Base-by-base conservation (phyloP, 2,329 filamentous ascomycete genomes). In the Diaporthe amygdali region DNA sequence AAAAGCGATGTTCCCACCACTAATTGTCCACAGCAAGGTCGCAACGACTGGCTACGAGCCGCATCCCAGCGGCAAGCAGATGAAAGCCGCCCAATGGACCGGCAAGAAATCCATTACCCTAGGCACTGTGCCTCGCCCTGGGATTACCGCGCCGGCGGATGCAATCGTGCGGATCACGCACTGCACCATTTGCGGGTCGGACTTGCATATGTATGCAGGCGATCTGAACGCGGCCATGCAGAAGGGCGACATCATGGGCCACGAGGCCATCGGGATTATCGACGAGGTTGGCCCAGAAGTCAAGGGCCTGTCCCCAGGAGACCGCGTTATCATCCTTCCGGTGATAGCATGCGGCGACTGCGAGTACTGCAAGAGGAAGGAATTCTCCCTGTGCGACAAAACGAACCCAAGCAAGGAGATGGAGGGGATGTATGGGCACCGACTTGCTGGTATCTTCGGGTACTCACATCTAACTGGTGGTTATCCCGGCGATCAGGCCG, bases 401-500 rank as follows among this genome's bases (percentile, higher is more conserved):
- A 92, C 90, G 5, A 92, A 92, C 77, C 80, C 85, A 63, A 91
- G 89, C 75, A 89, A 82, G 2, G 84, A 91, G 67, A 86, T 89
- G 74, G 88, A 91, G 74, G 85, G 82, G 63, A 87, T 93, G 84
- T 92, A 92, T 76, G 74, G 75, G 1, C 72, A 72, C 25, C 71
- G 73, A 1, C 72, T 77, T 46, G 88, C 89, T 22, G 90, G 89
- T 77, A 85, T 86, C 81, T 88, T 89, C 72, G 87, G 86, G 2
- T 89, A 89, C 79, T 84, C 81, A 15, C 86, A 89, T 73, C 91
- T 92, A 76, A 90, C 89, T 0, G 91, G 90, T 9, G 91, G 91
- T 2, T 92, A 91, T 77, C 89, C 90, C 27, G 91, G 91, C 61
- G 90, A 90, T 0, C 91, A 92, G 76, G 88, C 90, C 0, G 91